Evolutionary conservation across 352 stramenopile species (phyloP), one percentile per base, ranked within the genome.

Genomic region (Pythium brassicae): DNA sequence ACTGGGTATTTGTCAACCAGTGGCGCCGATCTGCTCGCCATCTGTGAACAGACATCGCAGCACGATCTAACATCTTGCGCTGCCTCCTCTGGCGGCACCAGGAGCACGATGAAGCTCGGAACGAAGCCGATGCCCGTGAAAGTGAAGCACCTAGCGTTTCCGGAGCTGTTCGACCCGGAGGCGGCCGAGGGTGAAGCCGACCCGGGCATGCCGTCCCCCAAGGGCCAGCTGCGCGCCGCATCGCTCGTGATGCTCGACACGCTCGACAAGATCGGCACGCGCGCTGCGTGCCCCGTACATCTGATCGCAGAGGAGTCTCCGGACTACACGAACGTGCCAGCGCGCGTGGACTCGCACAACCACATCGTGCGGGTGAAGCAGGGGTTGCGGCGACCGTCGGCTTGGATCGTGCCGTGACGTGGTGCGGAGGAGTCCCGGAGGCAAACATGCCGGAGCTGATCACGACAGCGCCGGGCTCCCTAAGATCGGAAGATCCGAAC

Each of bases 211-310:
- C 65, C 80, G 11, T 76, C 74, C 1, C 78, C 76, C 12, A 82
- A 76, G 45, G 68, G 76, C 15, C 65, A 81, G 29, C 66, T 89
- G 51, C 77, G 50, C 20, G 65, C 52, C 22, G 57, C 78, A 39
- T 87, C 78, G 47, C 66, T 79, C 22, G 72, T 91, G 35, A 62
- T 68, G 22, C 61, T 91, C n/a, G 81, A 87, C 61, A 88, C 72
- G 22, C 62, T 89, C 27, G 81, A 91, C 63, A 85, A 83, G 56
- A 89, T 91, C 42, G 81, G 81, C 59, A 89, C 81, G 25, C 74
- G 81, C 61, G 75, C 76, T 35, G 74, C 78, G 11, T 89, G 77
- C 53, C 80, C 78, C 23, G 74, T 91, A 54, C 81, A 87, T 34
- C 54, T 89, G 43, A 68, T 91, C 35, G 65, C 82, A 22, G 72